Evolutionary conservation across 2,329 filamentous ascomycete species (phyloP).

Genomic region (Nemania diffusa): DNA sequence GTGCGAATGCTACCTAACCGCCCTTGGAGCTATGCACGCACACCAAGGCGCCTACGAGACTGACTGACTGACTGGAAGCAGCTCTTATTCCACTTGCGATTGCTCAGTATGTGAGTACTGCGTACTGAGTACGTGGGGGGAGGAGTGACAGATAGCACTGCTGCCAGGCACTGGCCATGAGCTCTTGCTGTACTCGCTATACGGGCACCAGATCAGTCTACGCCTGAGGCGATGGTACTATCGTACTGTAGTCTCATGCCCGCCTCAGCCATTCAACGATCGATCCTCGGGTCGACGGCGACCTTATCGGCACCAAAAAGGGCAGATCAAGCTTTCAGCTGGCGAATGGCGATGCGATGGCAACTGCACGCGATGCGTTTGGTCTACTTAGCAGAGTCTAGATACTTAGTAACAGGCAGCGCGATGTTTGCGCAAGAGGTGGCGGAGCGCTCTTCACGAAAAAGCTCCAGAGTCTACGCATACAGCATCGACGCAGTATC

Average conservation of each 20-base stretch:
- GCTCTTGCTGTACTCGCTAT: slow-evolving; percentile 39
- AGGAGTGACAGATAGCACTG: slow-evolving; percentile 30
- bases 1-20: slow-evolving; percentile 46
- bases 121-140: slow-evolving; percentile 39
- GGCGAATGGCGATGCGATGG: slow-evolving; percentile 38
- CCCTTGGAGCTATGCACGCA: slow-evolving; percentile 34
- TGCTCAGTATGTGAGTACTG: slow-evolving; percentile 42
- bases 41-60: slow-evolving; percentile 43
- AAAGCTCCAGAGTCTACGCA: no score
- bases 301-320: slow-evolving; percentile 34
- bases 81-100: slow-evolving; percentile 41
- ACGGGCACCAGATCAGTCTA: slow-evolving; percentile 45
- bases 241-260: slow-evolving; percentile 28
- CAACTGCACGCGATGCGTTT: slow-evolving; percentile 37
- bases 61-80: slow-evolving; percentile 41
- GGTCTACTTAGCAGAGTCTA: not conserved
- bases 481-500: no score
- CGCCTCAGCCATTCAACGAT: slow-evolving; percentile 29
- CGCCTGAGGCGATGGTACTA: slow-evolving; percentile 35
- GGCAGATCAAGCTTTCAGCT: slow-evolving; percentile 20
- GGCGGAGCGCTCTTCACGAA: slow-evolving; percentile 16
- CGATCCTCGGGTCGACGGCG: slow-evolving; percentile 31
- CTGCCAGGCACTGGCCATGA: slow-evolving; percentile 42
- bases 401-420: slow-evolving; percentile 25
- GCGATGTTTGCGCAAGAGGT: slow-evolving; percentile 30